Base-by-base conservation (phyloP, 164 flowering plant species). In the Chimonanthus praecox region DNA sequence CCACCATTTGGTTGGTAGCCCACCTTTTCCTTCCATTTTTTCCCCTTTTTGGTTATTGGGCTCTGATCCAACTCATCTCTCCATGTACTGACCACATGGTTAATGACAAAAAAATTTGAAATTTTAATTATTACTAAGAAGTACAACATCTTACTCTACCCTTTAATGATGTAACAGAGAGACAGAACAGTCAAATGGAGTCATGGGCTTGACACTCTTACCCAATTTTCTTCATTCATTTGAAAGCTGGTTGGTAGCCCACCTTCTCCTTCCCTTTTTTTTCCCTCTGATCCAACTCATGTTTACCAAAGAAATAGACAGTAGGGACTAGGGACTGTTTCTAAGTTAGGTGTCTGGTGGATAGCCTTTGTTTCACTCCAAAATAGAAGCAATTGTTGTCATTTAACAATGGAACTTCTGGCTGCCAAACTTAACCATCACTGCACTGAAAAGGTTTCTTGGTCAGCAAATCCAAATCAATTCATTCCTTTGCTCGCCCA, bases 371-470 rank as follows among this genome's bases (percentile, higher is more conserved):
- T 66, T 66, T 66, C 68, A 47, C 48, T 46, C 15, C 68, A 44
- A 15, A 46, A 13, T 9, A 11, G 44, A 48, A 33, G 45, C n/a
- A 11, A 66, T 33, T 33, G 33, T 33, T 33, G 1, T 33, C 33
- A 20, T 66, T 66, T 66, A 66, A 45, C 44, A 45, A 47, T 33
- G 33, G 33, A 33, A 46, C 68, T 66, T 15, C 15, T 66, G 68
- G 68, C 68, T 44, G 68, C 68, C 68, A 66, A 66, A 66, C 68
- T 44, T 33, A 43, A 45, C 68, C 0, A 45, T 66, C 68, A 66
- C 48, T 45, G 68, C 68, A 66, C 33, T 33, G 33, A 33, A 33
- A 33, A 33, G 33, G 33, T 33, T 33, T 33, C 2, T 33, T 33
- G 33, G 33, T 33, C 33, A 33, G 47, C 44, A 66, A 44, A 45